Conservation (phyloP, 2,329 filamentous ascomycete genomes). For the Aciculosporium take region DNA sequence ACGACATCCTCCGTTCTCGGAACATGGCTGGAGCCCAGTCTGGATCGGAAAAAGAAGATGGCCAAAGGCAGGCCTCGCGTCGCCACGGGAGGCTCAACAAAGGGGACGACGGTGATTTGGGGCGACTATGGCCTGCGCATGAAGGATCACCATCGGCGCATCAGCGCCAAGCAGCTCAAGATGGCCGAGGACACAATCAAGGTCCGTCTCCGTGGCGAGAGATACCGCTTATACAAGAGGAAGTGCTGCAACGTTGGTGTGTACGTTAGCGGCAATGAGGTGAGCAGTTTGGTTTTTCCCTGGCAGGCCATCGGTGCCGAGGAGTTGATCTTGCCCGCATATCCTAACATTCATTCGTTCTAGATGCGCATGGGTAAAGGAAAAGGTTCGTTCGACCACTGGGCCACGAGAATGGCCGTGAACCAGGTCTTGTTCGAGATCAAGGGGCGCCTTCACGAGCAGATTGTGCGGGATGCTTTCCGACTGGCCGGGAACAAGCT, state of each 20-base stretch:
- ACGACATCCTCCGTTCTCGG: slow-evolving; percentile 45
- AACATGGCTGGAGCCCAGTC: slow-evolving; percentile 72
- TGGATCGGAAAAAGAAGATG: slow-evolving; percentile 67
- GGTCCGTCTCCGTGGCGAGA: slow-evolving; percentile 72
- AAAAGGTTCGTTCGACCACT: slow-evolving; percentile 94
- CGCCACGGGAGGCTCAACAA: slow-evolving; percentile 75
- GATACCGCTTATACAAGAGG: slow-evolving; percentile 83
- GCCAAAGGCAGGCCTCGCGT: slow-evolving; percentile 84
- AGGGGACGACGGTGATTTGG: slow-evolving; percentile 92
- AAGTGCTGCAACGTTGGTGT: slow-evolving; percentile 89
- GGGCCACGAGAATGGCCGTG: slow-evolving; percentile 79
- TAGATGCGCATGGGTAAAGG: slow-evolving; percentile 96
- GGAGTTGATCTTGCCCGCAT: too few relatives aligned
- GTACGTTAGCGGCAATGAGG: slow-evolving; percentile 88
- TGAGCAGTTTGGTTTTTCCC: too few relatives aligned
- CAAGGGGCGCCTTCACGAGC: slow-evolving; percentile 84
- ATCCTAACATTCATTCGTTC: slow-evolving; percentile 1
- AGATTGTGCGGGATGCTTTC: slow-evolving; percentile 87
- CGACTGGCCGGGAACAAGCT: slow-evolving; percentile 88
- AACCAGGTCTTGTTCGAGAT: slow-evolving; percentile 89
- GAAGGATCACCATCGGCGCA: slow-evolving; percentile 81
- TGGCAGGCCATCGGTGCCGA: too few relatives aligned
- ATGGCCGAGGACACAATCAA: slow-evolving; percentile 91
- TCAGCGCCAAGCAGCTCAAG: slow-evolving; percentile 75
- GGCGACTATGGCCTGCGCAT: slow-evolving; percentile 92